Conservation (phyloP, 768 basidiomycete species). For the Agrocybe chaxingu region DNA sequence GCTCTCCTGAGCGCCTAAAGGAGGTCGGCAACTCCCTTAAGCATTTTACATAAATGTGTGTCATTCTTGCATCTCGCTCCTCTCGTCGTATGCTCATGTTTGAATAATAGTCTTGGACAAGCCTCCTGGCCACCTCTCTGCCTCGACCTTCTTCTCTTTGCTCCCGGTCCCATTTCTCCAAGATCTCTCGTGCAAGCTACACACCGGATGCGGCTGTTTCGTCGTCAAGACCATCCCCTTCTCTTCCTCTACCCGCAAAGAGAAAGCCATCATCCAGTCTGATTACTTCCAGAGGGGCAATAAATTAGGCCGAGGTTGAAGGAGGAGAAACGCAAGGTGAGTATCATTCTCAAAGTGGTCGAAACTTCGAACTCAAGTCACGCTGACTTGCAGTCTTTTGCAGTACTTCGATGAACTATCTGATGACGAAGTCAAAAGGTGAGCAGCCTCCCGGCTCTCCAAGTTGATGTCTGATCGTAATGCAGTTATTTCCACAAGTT, state of each 20-base stretch:
- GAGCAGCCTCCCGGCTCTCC: constrained; percentile 43
- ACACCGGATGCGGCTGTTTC: too few relatives aligned
- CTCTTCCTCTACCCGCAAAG: too few relatives aligned
- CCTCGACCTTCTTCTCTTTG: too few relatives aligned
- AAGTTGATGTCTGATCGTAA: constrained; percentile 27
- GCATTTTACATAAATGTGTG: too few relatives aligned
- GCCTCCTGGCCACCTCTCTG: too few relatives aligned
- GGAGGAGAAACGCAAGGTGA: constrained; percentile 51
- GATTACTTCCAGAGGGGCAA: constrained; percentile 89
- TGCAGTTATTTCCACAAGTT: constrained; percentile 90
- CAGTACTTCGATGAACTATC: constrained; percentile 88
- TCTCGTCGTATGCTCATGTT: too few relatives aligned
- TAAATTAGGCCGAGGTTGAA: constrained; percentile 86
- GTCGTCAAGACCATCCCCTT: too few relatives aligned
- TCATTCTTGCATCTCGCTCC: too few relatives aligned
- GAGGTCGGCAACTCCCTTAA: too few relatives aligned
- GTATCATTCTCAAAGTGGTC: not conserved
- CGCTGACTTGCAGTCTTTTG: not conserved
- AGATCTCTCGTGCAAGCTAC: too few relatives aligned
- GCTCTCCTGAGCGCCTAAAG: constrained; percentile 26
- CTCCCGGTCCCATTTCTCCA: too few relatives aligned
- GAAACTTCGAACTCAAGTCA: constrained; percentile 1
- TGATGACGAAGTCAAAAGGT: constrained; percentile 80
- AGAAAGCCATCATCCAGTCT: constrained; percentile 58
- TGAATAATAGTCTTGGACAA: too few relatives aligned